Percentiles rank a stretch among this genome's conserved stretches.
Evolutionary conservation across 2,329 filamentous ascomycete species (phyloP).

Genomic region (Claviceps humidiphila): DNA sequence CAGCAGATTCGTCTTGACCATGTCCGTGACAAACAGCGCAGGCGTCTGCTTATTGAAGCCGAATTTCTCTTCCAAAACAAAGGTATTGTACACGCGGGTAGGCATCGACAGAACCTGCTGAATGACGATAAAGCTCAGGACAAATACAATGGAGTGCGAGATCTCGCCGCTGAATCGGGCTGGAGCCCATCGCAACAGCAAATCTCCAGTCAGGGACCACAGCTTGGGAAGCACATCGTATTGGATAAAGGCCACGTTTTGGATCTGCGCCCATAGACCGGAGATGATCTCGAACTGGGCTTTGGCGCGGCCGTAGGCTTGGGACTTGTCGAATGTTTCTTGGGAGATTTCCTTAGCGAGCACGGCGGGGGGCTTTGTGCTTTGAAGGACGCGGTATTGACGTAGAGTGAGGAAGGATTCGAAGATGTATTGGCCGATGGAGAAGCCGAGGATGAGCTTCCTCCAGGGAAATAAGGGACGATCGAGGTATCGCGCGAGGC

Average conservation of each 20-base stretch:
- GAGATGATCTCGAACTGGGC: constrained; percentile 75
- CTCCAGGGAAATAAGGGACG: constrained; percentile 95
- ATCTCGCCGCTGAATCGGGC: constrained; percentile 80
- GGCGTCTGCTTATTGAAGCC: constrained; percentile 98
- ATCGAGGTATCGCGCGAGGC: constrained; percentile 76
- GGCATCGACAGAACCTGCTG: constrained; percentile 71
- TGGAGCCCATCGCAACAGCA: constrained; percentile 64
- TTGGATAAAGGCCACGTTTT: constrained; percentile 81
- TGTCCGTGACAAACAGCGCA: constrained; percentile 74
- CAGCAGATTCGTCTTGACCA: constrained; percentile 81
- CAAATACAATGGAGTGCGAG: constrained; percentile 81
- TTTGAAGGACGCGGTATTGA: constrained; percentile 77
- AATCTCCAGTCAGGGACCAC: constrained; percentile 68
- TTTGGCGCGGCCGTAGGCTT: constrained; percentile 93
- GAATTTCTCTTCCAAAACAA: constrained; percentile 91
- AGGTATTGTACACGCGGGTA: constrained; percentile 79
- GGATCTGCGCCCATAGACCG: constrained; percentile 72
- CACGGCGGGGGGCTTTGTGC: constrained; percentile 69
- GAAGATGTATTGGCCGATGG: constrained; percentile 77
- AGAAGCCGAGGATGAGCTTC: constrained; percentile 88
- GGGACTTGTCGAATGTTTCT: constrained; percentile 86
- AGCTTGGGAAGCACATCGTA: constrained; percentile 83
- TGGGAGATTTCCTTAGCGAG: constrained; percentile 78
- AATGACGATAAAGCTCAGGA: constrained; percentile 73
- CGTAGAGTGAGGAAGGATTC: constrained; percentile 81